A percentile compares a stretch with the other conserved stretches of the same genome.
phyloP scores from a whole-genome alignment of 306 rosid species.

The Vicia faba region DNA sequence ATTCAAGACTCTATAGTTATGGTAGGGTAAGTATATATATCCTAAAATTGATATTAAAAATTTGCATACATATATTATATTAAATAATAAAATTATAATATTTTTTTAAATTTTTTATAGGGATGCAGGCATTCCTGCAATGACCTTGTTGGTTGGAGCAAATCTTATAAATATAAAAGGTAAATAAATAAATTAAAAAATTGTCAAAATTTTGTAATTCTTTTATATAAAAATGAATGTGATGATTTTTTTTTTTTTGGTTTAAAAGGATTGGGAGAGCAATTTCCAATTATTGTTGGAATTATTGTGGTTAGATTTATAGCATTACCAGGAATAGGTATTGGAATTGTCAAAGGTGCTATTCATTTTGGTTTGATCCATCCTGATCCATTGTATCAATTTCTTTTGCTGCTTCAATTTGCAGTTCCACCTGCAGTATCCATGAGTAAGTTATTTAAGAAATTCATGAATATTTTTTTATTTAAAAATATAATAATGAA shows the following conservation, averaged over 20 bases:
- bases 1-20: conserved; percentile 37
- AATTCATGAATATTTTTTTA: no score
- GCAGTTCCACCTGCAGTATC: conserved; percentile 48
- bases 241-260: conserved; percentile 30
- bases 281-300: conserved; percentile 27
- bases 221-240: conserved; percentile 1
- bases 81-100: background rate
- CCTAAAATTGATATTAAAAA: background rate
- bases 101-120: background rate
- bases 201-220: background rate
- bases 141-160: conserved; percentile 50
- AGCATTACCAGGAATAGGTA: conserved; percentile 40
- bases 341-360: conserved; percentile 43
- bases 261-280: conserved; percentile 31
- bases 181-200: background rate
- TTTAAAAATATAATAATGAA: no score
- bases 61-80: background rate
- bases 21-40: conserved; percentile 55
- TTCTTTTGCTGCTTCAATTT: conserved; percentile 43
- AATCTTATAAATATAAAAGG: conserved; percentile 52
- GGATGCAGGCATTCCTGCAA: conserved; percentile 43
- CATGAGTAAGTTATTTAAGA: conserved; percentile 31
- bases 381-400: conserved; percentile 45
- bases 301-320: conserved; percentile 36
- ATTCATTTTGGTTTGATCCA: conserved; percentile 41